phyloP scores from a whole-genome alignment of 495 filamentous ascomycete genomes.

The Aspergillus coremiiformis region DNA sequence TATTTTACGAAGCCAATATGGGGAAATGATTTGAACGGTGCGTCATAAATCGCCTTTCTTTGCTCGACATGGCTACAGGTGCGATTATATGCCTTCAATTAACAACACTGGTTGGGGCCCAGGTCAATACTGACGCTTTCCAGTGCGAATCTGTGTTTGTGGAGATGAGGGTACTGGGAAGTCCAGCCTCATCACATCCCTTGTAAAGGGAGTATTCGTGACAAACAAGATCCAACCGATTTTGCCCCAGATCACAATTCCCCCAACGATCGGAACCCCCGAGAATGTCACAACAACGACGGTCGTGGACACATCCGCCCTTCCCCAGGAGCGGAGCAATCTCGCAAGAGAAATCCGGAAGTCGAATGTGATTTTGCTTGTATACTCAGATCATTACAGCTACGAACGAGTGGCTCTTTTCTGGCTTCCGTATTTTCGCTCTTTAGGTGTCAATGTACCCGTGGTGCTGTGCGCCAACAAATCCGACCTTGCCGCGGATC shows the following conservation, averaged over 20 bases:
- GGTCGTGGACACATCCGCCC: conserved; percentile 92
- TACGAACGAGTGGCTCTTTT: conserved; percentile 96
- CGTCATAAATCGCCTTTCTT: conserved; percentile 2
- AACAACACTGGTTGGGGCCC: neutral
- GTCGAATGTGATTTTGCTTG: conserved; percentile 92
- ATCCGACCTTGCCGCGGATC: conserved; percentile 67
- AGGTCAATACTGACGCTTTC: conserved; percentile 10
- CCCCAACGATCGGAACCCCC: conserved; percentile 76
- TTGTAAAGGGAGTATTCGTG: conserved; percentile 94
- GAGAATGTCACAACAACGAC: conserved; percentile 94
- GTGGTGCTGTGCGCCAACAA: conserved; percentile 97
- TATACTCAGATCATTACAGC: conserved; percentile 97
- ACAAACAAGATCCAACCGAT: conserved; percentile 89
- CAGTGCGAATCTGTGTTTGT: conserved; percentile 92
- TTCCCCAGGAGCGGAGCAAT: conserved; percentile 83
- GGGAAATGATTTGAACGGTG: conserved; percentile 12
- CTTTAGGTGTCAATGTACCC: conserved; percentile 94
- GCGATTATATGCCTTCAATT: no score
- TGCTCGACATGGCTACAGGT: conserved; percentile 33
- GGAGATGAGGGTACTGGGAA: conserved; percentile 76
- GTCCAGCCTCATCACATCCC: conserved; percentile 46
- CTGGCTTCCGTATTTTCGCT: conserved; percentile 96
- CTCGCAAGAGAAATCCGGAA: conserved; percentile 91
- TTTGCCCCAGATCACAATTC: conserved; percentile 88
- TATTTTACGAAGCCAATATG: neutral